Conservation (phyloP, 2,329 filamentous ascomycete genomes). For the Sclerotinia minor region DNA sequence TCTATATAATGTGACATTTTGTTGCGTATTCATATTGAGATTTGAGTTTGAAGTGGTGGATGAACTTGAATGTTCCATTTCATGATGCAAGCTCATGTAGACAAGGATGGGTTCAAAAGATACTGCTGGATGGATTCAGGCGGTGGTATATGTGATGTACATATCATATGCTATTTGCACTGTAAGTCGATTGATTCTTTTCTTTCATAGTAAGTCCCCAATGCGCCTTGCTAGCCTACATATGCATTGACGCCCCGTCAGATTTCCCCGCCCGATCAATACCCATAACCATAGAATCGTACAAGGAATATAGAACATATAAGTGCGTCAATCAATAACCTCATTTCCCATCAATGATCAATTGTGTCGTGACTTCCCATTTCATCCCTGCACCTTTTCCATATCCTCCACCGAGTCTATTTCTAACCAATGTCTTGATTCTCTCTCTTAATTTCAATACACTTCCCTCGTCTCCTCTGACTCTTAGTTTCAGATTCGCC, state of each 20-base stretch:
- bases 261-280: too few relatives aligned
- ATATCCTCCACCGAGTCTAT: slow-evolving; percentile 83
- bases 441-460: slow-evolving; percentile 73
- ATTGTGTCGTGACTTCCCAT: slow-evolving; percentile 93
- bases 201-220: not conserved
- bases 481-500: slow-evolving; percentile 83
- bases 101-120: not conserved
- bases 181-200: too few relatives aligned
- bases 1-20: too few relatives aligned
- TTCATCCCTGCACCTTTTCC: slow-evolving; percentile 74
- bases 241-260: not conserved
- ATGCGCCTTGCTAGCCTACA: not conserved
- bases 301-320: not conserved
- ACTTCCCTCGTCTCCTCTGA: slow-evolving; percentile 65
- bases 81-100: too few relatives aligned
- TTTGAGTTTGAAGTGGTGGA: too few relatives aligned
- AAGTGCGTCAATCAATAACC: not conserved
- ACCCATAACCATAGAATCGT: not conserved
- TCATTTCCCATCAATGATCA: slow-evolving; percentile 44
- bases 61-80: too few relatives aligned
- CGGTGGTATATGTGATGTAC: not conserved
- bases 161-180: not conserved
- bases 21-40: too few relatives aligned
- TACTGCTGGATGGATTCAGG: not conserved
- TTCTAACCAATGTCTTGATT: slow-evolving; percentile 76